phyloP scores from a whole-genome alignment of 2,329 filamentous ascomycete species.

The Albifimbria verrucaria region DNA sequence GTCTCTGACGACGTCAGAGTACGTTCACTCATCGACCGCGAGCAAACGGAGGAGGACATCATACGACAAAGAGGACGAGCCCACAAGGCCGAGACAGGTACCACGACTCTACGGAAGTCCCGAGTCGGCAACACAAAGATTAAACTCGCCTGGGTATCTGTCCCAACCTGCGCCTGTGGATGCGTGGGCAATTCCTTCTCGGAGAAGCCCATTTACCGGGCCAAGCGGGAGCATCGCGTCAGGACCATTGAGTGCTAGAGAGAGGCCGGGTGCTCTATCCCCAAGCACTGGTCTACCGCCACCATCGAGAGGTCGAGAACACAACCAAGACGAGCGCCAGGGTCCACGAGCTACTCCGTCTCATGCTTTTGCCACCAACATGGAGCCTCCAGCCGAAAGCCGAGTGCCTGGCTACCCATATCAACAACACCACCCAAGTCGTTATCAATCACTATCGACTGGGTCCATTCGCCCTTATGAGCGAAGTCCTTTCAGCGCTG shows the following conservation, averaged over 20 bases:
- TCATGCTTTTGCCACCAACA: conserved; percentile 20
- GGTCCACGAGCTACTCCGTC: conserved; percentile 20
- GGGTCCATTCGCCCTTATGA: conserved; percentile 41
- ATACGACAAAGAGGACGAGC: conserved; percentile 36
- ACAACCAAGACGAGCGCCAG: conserved; percentile 31
- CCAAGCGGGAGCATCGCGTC: conserved; percentile 25
- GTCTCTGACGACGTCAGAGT: conserved; percentile 40
- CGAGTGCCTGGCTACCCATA: conserved; percentile 32
- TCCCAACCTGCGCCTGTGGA: conserved; percentile 24
- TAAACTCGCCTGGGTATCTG: conserved; percentile 30
- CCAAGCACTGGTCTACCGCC: conserved; percentile 35
- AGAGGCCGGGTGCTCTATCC: conserved; percentile 35
- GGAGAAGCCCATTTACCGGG: conserved; percentile 30
- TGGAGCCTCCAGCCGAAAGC: conserved; percentile 31
- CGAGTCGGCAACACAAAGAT: conserved; percentile 24
- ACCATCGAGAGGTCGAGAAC: conserved; percentile 34
- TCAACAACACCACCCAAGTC: conserved; percentile 39
- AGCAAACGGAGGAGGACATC: conserved; percentile 46
- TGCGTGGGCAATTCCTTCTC: conserved; percentile 29
- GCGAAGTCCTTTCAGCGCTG: conserved; percentile 39
- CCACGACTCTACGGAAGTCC: conserved; percentile 43
- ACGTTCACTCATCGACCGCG: conserved; percentile 45
- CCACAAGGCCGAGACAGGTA: conserved; percentile 38
- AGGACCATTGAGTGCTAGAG: conserved; percentile 30
- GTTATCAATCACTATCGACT: conserved; percentile 44